Percentiles rank a stretch among this genome's conserved stretches.
These are phyloP conservation scores for Gliomastix tumulicola DNA, from an alignment of 2,329 filamentous ascomycete species.

Conservation along the genomic window DNA sequence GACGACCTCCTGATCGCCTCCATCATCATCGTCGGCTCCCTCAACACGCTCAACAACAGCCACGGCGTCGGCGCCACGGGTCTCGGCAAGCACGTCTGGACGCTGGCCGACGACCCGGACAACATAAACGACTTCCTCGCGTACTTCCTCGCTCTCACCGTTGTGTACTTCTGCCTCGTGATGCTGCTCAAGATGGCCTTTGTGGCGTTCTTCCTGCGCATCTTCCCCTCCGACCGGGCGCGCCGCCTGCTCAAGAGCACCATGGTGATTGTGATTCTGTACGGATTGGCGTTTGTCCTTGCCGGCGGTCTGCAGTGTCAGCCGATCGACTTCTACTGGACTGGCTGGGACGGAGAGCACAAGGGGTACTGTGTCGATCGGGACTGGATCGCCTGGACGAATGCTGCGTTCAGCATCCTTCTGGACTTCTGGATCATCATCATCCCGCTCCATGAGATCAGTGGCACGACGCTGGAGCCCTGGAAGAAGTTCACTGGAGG, in stretches of 20 bases:
- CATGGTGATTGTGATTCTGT: conserved; percentile 27
- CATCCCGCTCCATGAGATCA: conserved; percentile 39
- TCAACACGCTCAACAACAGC: no score
- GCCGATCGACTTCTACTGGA: conserved; percentile 47
- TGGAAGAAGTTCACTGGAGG: conserved; percentile 39
- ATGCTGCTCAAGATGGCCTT: conserved; percentile 48
- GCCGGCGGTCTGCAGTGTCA: conserved; percentile 41
- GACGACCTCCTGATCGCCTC: no score
- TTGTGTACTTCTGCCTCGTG: no score
- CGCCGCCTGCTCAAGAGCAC: conserved; percentile 32
- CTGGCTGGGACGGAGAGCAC: conserved; percentile 39
- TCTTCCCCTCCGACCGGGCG: conserved; percentile 36
- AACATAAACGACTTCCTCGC: no score
- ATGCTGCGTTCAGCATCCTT: conserved; percentile 42
- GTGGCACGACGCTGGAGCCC: conserved; percentile 30
- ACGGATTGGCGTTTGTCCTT: conserved; percentile 32
- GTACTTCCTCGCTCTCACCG: no score
- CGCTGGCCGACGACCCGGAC: no score
- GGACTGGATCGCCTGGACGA: conserved; percentile 41
- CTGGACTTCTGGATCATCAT: conserved; percentile 45
- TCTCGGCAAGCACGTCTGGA: no score
- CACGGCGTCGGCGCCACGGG: no score
- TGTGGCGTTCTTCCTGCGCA: conserved; percentile 46
- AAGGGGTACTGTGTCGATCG: conserved; percentile 40
- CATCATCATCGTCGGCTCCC: no score